These are phyloP conservation scores for Mollisia scopiformis DNA, from an alignment of 2,329 filamentous ascomycete species.

Conservation along the genomic window DNA sequence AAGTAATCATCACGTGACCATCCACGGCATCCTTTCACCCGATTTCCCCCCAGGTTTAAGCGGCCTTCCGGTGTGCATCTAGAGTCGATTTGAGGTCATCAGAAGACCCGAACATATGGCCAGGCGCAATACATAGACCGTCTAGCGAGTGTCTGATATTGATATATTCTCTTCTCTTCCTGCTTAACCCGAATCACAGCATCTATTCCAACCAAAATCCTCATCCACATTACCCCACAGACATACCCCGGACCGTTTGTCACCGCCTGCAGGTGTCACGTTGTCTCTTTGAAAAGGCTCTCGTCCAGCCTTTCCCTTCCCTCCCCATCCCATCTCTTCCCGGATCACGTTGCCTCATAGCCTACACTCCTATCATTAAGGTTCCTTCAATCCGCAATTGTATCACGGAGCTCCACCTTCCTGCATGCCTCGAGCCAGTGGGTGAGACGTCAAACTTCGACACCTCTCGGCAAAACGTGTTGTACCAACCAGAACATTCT, in stretches of 20 bases:
- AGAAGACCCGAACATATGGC: neutral
- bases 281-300: conserved; percentile 3
- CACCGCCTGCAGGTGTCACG: conserved; percentile 3
- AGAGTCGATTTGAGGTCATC: neutral
- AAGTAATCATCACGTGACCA: neutral
- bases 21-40: neutral
- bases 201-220: neutral
- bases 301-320: too few species aligned
- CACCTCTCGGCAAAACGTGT: conserved; percentile 6
- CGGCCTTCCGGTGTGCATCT: neutral
- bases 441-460: neutral
- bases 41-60: neutral
- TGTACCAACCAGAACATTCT: conserved; percentile 19
- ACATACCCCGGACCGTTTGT: neutral
- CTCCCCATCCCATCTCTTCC: too few species aligned
- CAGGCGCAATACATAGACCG: neutral
- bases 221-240: neutral
- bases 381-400: conserved; percentile 1
- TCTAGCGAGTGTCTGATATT: neutral
- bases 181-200: neutral
- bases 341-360: neutral
- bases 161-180: neutral
- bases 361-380: conserved; percentile 3
- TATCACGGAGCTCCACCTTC: neutral
- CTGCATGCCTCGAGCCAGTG: neutral